phyloP scores from a whole-genome alignment of 148 eudicot species.

The Persicaria tinctoria region DNA sequence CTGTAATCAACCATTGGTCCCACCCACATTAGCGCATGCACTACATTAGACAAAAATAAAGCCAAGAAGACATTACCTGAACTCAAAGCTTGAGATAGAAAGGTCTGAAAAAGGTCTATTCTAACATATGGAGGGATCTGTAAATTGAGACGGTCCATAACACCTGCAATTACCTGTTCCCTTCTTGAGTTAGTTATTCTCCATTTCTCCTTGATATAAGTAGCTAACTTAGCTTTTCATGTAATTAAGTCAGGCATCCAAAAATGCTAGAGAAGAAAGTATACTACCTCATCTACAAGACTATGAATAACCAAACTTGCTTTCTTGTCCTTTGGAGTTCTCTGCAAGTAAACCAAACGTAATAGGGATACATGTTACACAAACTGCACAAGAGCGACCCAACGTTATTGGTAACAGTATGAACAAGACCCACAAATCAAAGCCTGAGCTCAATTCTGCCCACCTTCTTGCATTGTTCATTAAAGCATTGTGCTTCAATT shows the following conservation, averaged over 20 bases:
- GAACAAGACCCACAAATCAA: not conserved
- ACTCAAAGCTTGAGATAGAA: constrained; percentile 54
- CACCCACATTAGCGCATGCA: not conserved
- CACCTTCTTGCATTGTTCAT: not conserved
- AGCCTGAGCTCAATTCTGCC: not conserved
- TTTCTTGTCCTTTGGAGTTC: constrained; percentile 93
- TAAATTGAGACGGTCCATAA: constrained; percentile 57
- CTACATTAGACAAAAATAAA: not conserved
- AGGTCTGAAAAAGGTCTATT: constrained; percentile 70
- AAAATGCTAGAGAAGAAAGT: not conserved
- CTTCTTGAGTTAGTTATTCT: constrained; percentile 13
- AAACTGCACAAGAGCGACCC: constrained; percentile 3
- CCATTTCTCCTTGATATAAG: not conserved
- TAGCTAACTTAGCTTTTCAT: not conserved
- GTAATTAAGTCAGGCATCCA: not conserved
- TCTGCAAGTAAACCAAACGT: constrained; percentile 31
- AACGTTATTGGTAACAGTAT: not conserved
- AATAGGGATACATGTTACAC: not conserved
- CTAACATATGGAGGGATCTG: constrained; percentile 80
- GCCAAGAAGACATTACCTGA: constrained; percentile 39
- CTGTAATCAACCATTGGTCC: not conserved
- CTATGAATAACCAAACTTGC: constrained; percentile 86
- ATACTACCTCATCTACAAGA: constrained; percentile 73
- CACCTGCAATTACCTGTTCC: constrained; percentile 74
- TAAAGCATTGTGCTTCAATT: not conserved